Evolutionary conservation across 2,329 filamentous ascomycete species (phyloP), one percentile per base, ranked within the genome.

Genomic region (Beauveria sp.): DNA sequence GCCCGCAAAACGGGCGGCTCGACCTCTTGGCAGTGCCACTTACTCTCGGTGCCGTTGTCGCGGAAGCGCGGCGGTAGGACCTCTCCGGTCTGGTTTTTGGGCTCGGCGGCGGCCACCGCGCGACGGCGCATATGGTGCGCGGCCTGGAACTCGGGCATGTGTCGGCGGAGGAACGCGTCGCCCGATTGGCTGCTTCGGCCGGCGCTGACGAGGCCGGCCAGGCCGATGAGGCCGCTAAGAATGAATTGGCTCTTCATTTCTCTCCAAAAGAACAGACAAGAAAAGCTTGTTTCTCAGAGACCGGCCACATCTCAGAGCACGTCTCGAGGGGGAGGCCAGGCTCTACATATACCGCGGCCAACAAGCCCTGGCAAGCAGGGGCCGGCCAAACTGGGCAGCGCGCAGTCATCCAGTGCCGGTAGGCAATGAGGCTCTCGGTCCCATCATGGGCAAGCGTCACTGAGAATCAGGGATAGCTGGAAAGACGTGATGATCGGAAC

Each of bases 21-120:
- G 18, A n/a, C 8, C 26, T 38, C 26, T 57, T 57, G 43, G 26
- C 30, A 40, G 45, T 30, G n/a, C 22, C 12, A 61, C 67, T 60
- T 52, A 67, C 67, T 55, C 51, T 66, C 50, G 18, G 67, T 67
- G 50, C 58, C 60, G 12, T 66, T 58, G 22, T 58, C 65, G 26
- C 65, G 55, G 52, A 68, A 68, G 1, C 38, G 63, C 28, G 47
- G 60, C 38, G 54, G 53, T 2, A 52, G 40, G 4, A 42, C 47
- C 34, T 51, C 60, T 14, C 28, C 38, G 16, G 26, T 54, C 16
- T 56, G 34, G 5, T 40, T 53, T 5, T 52, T 40, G 3, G 28
- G 28, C 34, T 50, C 14, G 2, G 38, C 12, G 30, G n/a, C 9
- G 9, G 34, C 24, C 9, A 28, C 20, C 5, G 24, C 38, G 20